Base-by-base conservation (phyloP, 108 stramenopile genomes). In the Skeletonema costatum region DNA sequence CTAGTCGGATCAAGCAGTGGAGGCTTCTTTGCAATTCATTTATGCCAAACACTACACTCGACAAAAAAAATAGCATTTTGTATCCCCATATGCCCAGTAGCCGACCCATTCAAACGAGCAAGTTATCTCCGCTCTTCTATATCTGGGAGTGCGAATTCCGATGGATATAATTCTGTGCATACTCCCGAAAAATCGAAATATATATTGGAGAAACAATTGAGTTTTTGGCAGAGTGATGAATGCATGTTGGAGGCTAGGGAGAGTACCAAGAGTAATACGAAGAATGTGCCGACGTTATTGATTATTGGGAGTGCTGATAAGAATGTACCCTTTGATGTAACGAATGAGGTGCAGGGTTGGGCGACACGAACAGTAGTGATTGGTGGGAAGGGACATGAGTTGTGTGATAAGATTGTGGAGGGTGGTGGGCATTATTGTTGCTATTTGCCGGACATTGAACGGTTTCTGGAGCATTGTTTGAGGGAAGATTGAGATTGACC, bases 321-420 rank as follows among this genome's bases (percentile, higher is more conserved):
- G 42, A 82, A 82, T 67, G 71, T 82, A 8, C 81, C 81, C 14
- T 61, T 76, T 41, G 63, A 68, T 16, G 75, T 77, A 1, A 82
- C 81, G 29, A 65, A 46, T 6, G 44, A 72, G 16, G 66, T 83
- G 5, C 73, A 78, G 29, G 13, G 38, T 30, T 83, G 82, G 82
- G 77, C 77, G 9, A 77, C 82, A 19, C 48, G 73, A 19, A 83
- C 82, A 17, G 32, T 83, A 19, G 73, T 83, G 12, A 51, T 83
- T 39, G 82, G 82, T 31, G 82, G 73, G 16, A 60, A 25, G 33
- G 82, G 82, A 12, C 82, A 83, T 58, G 82, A 83, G 50, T 41
- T 83, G 59, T 68, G 70, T 58, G 76, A 83, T 64, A 42, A 61
- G 42, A 44, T 77, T 56, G 76, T 38, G 21, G 65, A 64, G 17